Evolutionary conservation across 768 basidiomycete species (phyloP), one percentile per base, ranked within the genome.

Genomic region (Naganishia friedmannii): DNA sequence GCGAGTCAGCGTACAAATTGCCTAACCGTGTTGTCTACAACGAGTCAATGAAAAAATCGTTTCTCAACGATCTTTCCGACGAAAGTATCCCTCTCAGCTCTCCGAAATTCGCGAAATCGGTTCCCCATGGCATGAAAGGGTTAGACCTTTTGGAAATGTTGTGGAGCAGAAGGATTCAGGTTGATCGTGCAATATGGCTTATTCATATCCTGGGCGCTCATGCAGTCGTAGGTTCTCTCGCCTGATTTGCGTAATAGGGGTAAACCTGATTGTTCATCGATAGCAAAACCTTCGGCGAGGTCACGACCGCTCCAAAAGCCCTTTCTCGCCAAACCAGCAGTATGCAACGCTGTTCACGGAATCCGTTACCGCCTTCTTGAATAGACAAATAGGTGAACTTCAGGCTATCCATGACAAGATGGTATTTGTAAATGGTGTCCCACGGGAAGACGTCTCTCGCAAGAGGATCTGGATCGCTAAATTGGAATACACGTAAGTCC

Each of bases 261-360:
- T 23, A 29, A 63, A 23, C 19, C 26, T 42, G 28, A 31, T 23
- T n/a, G 9, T 26, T 28, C 6, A 39, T 37, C 9, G 23, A 29
- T 31, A 29, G 31, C 37, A 53, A 57, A 51, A 15, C 13, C 23
- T 31, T 29, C 21, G 48, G 42, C 37, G 71, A 90, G 90, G 87
- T 88, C 26, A 90, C 89, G 32, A 80, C 90, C 51, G 37, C 85
- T 89, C 53, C 89, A 90, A 74, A 90, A 89, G 75, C 89, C 90
- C 3, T 79, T 85, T n/a, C 91, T 90, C 79, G 88, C 90, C 74
- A 90, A 90, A 0, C 88, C 85, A 60, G 6, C 90, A 90, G 74
- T 92, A 93, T 77, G 91, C 90, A 72, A 80, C 89, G 19, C 91
- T 93, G 69, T 92, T 91, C 90, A 88, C 92, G 1, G 89, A 87